These are phyloP conservation scores for Penicillium salamii DNA, from an alignment of 495 filamentous ascomycete genomes.

Conservation along the genomic window DNA sequence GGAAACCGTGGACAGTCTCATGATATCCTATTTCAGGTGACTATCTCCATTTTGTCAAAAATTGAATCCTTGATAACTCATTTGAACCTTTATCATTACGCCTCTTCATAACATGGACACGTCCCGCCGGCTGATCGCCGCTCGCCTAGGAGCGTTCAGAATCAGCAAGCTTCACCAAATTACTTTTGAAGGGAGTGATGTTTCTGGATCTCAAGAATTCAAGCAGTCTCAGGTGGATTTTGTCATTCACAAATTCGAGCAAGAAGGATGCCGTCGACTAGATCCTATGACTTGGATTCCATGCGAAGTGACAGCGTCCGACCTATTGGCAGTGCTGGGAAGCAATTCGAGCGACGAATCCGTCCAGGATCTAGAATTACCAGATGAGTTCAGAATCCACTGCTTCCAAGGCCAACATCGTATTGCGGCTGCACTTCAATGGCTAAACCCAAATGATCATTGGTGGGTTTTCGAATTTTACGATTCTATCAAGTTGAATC, in stretches of 20 bases:
- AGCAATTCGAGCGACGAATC: neutral
- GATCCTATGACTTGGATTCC: conserved; percentile 15
- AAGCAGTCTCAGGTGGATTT: neutral
- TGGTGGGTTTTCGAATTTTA: conserved; percentile 12
- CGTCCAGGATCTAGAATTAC: neutral
- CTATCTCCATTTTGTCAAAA: too few species aligned
- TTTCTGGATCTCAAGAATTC: conserved; percentile 1
- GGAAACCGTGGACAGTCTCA: too few species aligned
- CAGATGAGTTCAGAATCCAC: neutral
- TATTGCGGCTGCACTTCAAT: conserved; percentile 6
- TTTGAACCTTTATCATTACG: too few species aligned
- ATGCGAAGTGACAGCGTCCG: conserved; percentile 6
- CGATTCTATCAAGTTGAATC: conserved; percentile 4
- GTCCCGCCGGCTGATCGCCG: neutral
- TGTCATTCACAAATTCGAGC: conserved; percentile 12
- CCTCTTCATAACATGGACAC: neutral
- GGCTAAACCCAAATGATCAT: conserved; percentile 5
- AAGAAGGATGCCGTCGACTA: conserved; percentile 13
- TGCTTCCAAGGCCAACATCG: conserved; percentile 10
- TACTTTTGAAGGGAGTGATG: neutral
- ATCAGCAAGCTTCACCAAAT: conserved; percentile 1
- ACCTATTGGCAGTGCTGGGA: neutral
- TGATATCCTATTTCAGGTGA: too few species aligned
- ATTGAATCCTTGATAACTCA: too few species aligned
- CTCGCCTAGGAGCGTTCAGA: conserved; percentile 4